Base-by-base conservation (phyloP, 441 rosid genomes). In the Adansonia rubrostipa region DNA sequence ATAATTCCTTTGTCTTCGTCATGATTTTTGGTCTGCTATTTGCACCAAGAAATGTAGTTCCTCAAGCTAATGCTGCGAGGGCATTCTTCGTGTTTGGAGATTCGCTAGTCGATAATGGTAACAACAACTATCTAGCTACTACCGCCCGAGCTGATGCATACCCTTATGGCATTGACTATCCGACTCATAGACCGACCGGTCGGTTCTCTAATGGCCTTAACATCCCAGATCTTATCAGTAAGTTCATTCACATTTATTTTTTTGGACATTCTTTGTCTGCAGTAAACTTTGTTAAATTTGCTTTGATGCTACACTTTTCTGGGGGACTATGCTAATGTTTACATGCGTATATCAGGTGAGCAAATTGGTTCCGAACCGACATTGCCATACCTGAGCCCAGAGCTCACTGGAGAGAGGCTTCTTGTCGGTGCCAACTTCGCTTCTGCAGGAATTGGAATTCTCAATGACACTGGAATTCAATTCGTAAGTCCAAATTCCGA, bases 71-170 rank as follows among this genome's bases (percentile, higher is more conserved):
- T 42, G 91, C 90, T 3, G 90, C 92, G 2, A 89, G 99, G 74
- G 99, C 99, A 45, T 96, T 96, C 90, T 96, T 92, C 15, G 96
- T 94, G 45, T 94, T 96, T 13, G 99, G 99, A 9, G 99, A 96
- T 57, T 94, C 99, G 2, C 87, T 96, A 0, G 99, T 96, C 8
- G 99, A 96, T 81, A 96, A 83, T 77, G 99, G 98, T 80, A 96
- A 96, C 86, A 96, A 96, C 47, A 88, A 96, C 82, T 94, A 94
- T 87, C 92, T 96, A 0, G 78, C 86, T 8, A 96, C 97, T 74
- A 89, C 97, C 4, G 98, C 99, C n/a, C 89, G 99, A 1, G 99
- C 99, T 0, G 97, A 93, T 69, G 65, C 87, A 0, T 90, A 89
- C 14, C 99, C 99, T 0, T 96, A 93, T 44, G 98, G 99, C 77